Evolutionary conservation across 192 early-diverging fungal species (phyloP), one percentile per base, ranked within the genome.

Genomic region (Chytriomyces sp.): DNA sequence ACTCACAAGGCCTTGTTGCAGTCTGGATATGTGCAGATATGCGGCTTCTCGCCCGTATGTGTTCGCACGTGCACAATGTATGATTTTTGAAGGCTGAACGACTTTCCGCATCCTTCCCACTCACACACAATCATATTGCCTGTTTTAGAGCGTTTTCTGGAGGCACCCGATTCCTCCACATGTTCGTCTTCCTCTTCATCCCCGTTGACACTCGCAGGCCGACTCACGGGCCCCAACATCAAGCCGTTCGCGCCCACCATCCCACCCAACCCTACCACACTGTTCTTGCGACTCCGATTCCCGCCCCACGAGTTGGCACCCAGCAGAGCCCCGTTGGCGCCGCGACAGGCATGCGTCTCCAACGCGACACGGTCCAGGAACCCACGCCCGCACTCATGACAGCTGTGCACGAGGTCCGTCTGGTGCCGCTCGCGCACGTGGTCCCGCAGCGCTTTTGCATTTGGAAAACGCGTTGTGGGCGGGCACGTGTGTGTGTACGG

Each of bases 11-110:
- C 85, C 78, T 91, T 91, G 68, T 88, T 87, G 77, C 93, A 94
- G 64, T 89, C 89, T 33, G 88, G 81, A 63, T 88, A 89, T 39
- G 85, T 86, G 78, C 93, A 94, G 25, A 81, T 80, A 73, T 93
- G 89, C 4, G 93, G 93, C 58, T 89, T 89, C 79, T 94, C 93
- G 56, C 93, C 93, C 1, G 93, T 94, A 75, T 94, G 93, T 5
- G 90, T 92, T 74, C 90, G 87, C 53, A 91, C 88, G 69, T 94
- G 93, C 37, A 68, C 65, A 39, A 56, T 68, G 54, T 68, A 91
- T 85, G 5, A 89, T 92, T 78, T 90, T 55, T 68, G 65, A 25
- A 68, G 65, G 26, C 5, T 68, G 65, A 68, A 68, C 56, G 31
- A 25, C 55, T 68, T 68, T 0, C 65, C 65, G 54, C 65, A 68